Evolutionary conservation across 257 asterid species (phyloP).

Genomic region (Penstemon eatonii): DNA sequence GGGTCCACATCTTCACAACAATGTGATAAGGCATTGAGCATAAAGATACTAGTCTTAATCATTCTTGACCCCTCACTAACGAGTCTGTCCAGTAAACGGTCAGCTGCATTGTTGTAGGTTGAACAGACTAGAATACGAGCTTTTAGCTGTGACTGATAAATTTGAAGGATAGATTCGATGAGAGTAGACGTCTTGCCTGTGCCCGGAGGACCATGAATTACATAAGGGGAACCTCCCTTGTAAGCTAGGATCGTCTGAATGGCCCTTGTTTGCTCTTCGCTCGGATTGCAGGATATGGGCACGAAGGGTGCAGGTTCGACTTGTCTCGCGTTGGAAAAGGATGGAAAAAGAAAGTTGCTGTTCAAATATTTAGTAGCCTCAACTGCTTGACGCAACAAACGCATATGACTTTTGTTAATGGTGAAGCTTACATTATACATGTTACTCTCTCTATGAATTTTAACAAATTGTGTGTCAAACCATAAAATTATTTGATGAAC

Average conservation of each 20-base stretch:
- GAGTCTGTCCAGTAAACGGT: no score
- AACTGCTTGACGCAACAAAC: slow-evolving; percentile 79
- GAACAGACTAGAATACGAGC: slow-evolving; percentile 79
- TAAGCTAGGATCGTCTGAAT: slow-evolving; percentile 72
- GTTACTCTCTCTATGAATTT: no score
- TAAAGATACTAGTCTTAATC: no score
- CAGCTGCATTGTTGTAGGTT: slow-evolving; percentile 94
- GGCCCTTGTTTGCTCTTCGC: slow-evolving; percentile 64
- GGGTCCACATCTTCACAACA: no score
- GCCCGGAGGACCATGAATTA: slow-evolving; percentile 97
- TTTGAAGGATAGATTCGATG: slow-evolving; percentile 79
- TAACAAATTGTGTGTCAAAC: no score
- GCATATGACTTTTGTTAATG: no score
- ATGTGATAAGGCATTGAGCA: no score
- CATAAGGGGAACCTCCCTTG: slow-evolving; percentile 74
- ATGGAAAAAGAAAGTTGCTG: slow-evolving; percentile 66
- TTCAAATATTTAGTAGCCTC: slow-evolving; percentile 65
- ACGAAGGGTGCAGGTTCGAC: slow-evolving; percentile 35
- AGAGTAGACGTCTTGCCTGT: slow-evolving; percentile 90
- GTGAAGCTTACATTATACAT: no score
- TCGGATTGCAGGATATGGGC: slow-evolving; percentile 59
- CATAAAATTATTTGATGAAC: no score
- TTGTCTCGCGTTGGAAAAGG: slow-evolving; percentile 28
- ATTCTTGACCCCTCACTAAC: no score
- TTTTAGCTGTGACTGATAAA: slow-evolving; percentile 34